Conservation (phyloP, 176 grass and related monocot species). For the Lolium multiflorum region DNA sequence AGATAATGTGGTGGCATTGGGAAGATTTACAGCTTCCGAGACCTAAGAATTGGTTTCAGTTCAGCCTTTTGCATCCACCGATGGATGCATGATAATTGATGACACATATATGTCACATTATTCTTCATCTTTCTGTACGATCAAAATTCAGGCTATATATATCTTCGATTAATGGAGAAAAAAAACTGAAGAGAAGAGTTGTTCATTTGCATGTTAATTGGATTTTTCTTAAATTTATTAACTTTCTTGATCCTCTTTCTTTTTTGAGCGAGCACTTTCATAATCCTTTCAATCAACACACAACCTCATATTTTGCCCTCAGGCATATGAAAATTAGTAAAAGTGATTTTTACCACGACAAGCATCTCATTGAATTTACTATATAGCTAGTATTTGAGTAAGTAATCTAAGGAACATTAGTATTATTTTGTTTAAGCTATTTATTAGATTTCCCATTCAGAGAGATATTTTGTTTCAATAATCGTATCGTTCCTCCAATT, state of each 20-base stretch:
- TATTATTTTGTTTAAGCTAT: too few relatives aligned
- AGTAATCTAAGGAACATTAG: too few relatives aligned
- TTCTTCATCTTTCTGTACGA: neutral
- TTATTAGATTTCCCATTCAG: too few relatives aligned
- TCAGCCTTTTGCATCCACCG: constrained; percentile 33
- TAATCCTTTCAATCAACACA: neutral
- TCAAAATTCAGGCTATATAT: neutral
- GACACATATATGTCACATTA: neutral
- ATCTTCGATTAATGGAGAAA: neutral
- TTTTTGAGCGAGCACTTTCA: neutral
- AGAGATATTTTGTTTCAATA: too few relatives aligned
- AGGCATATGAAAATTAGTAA: neutral
- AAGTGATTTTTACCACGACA: neutral
- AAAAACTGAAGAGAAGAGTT: neutral
- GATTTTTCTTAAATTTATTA: neutral
- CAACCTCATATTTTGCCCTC: neutral
- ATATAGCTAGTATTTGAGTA: too few relatives aligned
- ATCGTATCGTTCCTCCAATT: too few relatives aligned
- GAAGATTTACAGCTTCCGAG: constrained; percentile 30
- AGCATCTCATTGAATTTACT: neutral
- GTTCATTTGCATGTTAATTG: neutral
- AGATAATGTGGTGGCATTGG: constrained; percentile 24
- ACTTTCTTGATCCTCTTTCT: neutral
- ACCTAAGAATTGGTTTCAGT: constrained; percentile 38
- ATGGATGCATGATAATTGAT: constrained; percentile 38